These are phyloP conservation scores for Pulicaria dysenterica DNA, from an alignment of 129 eudicot genomes.

Conservation along the genomic window DNA sequence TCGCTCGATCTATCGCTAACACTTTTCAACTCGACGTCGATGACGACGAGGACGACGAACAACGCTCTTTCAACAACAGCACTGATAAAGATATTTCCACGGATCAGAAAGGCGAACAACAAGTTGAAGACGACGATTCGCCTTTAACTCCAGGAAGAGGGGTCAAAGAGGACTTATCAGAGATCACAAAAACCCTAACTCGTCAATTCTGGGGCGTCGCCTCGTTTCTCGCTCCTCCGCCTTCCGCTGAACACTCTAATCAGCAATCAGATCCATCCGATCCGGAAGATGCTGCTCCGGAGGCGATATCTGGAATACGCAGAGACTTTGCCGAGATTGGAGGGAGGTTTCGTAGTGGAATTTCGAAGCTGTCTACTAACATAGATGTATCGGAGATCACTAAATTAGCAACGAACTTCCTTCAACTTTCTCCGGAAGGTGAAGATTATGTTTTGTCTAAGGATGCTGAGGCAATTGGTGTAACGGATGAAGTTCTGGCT, in stretches of 20 bases:
- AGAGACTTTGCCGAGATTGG: slow-evolving; percentile 92
- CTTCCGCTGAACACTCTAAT: slow-evolving; percentile 36
- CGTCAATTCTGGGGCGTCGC: slow-evolving; percentile 99
- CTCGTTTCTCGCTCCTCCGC: slow-evolving; percentile 96
- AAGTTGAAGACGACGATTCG: slow-evolving; percentile 29
- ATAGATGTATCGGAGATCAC: slow-evolving; percentile 79
- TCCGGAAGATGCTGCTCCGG: slow-evolving; percentile 37
- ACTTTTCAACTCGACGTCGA: slow-evolving; percentile 60
- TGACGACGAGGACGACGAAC: slow-evolving; percentile 31
- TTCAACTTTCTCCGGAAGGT: slow-evolving; percentile 60
- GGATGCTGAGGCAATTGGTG: slow-evolving; percentile 64
- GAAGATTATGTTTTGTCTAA: slow-evolving; percentile 33
- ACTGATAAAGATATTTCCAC: slow-evolving; percentile 6
- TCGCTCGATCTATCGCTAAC: slow-evolving; percentile 75
- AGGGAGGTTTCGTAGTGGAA: slow-evolving; percentile 83
- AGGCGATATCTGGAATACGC: slow-evolving; percentile 51
- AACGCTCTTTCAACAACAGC: slow-evolving; percentile 12
- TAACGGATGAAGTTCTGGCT: slow-evolving; percentile 78
- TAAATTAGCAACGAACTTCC: slow-evolving; percentile 72
- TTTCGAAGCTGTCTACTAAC: slow-evolving; percentile 69
- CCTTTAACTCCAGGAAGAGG: slow-evolving; percentile 62
- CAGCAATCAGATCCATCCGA: slow-evolving; percentile 29
- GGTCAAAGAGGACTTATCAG: slow-evolving; percentile 90
- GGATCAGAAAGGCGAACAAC: slow-evolving; percentile 7
- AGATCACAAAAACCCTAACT: slow-evolving; percentile 84